Evolutionary conservation across 768 basidiomycete genomes (phyloP), one percentile per base, ranked within the genome.

Genomic region (Lactifluus piperatus): DNA sequence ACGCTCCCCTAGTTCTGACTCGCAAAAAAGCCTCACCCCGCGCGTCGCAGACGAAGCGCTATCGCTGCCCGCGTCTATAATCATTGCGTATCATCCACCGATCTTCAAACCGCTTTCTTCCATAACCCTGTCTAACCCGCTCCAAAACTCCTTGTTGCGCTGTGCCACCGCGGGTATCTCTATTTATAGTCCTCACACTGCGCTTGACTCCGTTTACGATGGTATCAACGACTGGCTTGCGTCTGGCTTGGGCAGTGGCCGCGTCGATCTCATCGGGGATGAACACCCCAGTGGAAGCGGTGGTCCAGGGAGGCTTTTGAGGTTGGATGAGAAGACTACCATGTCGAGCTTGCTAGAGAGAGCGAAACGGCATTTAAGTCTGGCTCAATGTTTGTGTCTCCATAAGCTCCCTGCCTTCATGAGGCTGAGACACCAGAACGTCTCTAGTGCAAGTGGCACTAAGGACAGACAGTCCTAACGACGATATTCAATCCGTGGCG

Each of bases 161-260:
- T 91, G 94, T 62, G 85, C 86, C 0, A 85, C 90, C 1, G 77
- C 82, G 13, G 94, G 94, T 0, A 85, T 97, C 56, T 88, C 86
- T 1, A 79, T 97, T 5, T 95, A 89, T 73, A 80, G 80, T 41
- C 92, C 95, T 2, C 95, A 98, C 72, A 91, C 89, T 0, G 82
- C 91, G 0, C 78, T 97, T 18, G 95, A 98, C 72, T 79, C 78
- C n/a, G 83, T 89, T 1, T 78, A 81, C 65, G 88, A 81, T 5
- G 94, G 95, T 0, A 81, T 95, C 54, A 97, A 95, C 68, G 92
- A 94, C 72, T 97, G 90, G 89, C 79, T 94, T 16, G 88, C 83
- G 1, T 68, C 74, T 10, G 71, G 71, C 0, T 52, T 69, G 34
- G 65, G 70, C 36, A 52, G 51, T 13, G 66, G 64, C 27, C 44